These are phyloP conservation scores for Aspergillus pseudoterreus DNA, from an alignment of 2,329 filamentous ascomycete species.

Conservation along the genomic window DNA sequence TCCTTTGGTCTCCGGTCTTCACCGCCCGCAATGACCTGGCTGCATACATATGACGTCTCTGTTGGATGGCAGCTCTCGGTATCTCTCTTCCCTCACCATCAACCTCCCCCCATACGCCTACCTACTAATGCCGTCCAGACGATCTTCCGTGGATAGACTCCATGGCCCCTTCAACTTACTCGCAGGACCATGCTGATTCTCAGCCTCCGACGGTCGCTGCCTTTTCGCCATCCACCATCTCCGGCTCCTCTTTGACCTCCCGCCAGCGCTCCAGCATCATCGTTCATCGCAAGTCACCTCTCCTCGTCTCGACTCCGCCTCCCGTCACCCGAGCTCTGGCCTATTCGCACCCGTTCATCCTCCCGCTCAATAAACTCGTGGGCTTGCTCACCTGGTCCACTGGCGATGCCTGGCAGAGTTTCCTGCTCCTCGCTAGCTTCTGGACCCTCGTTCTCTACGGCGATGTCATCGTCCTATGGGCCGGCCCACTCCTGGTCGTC, in stretches of 20 bases:
- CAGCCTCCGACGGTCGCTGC: slow-evolving; percentile 74
- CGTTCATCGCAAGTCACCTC: slow-evolving; percentile 92
- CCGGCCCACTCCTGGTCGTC: slow-evolving; percentile 80
- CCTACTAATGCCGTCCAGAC: slow-evolving; percentile 23
- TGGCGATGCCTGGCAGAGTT: slow-evolving; percentile 94
- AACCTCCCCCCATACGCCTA: neutral
- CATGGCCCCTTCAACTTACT: slow-evolving; percentile 46
- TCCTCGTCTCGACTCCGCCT: slow-evolving; percentile 88
- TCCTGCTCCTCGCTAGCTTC: slow-evolving; percentile 77
- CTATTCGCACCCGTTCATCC: slow-evolving; percentile 90
- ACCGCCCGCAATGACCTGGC: slow-evolving; percentile 30
- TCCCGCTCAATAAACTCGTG: slow-evolving; percentile 79
- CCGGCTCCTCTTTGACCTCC: slow-evolving; percentile 62
- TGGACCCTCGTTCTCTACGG: slow-evolving; percentile 87
- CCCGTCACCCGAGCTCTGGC: slow-evolving; percentile 91
- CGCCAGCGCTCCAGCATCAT: slow-evolving; percentile 86
- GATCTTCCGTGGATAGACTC: slow-evolving; percentile 53
- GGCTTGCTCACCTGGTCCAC: slow-evolving; percentile 93
- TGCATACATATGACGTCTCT: slow-evolving; percentile 31
- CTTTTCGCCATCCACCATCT: slow-evolving; percentile 81
- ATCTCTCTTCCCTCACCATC: slow-evolving; percentile 13
- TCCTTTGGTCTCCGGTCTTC: slow-evolving; percentile 5
- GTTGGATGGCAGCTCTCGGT: slow-evolving; percentile 52
- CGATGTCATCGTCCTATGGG: slow-evolving; percentile 73
- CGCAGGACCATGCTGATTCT: slow-evolving; percentile 40